Conservation (phyloP, 352 stramenopile genomes). For the Globisporangium takayamanum region DNA sequence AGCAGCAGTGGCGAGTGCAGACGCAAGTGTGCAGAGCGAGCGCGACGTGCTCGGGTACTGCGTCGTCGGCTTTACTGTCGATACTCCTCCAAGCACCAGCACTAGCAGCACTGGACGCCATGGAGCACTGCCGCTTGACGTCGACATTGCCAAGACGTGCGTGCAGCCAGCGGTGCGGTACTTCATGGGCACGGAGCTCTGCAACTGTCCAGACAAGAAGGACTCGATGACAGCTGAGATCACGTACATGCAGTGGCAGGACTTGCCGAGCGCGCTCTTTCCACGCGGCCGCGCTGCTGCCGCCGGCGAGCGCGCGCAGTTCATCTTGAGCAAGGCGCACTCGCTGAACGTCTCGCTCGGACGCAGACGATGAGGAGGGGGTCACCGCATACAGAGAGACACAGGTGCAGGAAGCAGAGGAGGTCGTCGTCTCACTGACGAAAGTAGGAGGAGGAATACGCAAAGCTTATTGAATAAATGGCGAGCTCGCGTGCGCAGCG, state of each 20-base stretch:
- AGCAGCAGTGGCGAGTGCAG: background rate
- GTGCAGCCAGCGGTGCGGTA: slow-evolving; percentile 63
- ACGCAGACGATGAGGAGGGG: slow-evolving; percentile 28
- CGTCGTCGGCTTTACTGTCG: slow-evolving; percentile 63
- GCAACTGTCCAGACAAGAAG: slow-evolving; percentile 47
- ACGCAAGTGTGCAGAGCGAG: background rate
- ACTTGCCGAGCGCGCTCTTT: slow-evolving; percentile 61
- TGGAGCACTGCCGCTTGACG: background rate
- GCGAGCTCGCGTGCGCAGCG: too few relatives aligned
- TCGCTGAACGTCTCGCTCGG: slow-evolving; percentile 49
- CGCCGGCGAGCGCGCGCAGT: slow-evolving; percentile 65
- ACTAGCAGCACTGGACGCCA: too few relatives aligned
- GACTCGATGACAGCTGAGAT: slow-evolving; percentile 55
- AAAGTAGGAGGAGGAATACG: background rate
- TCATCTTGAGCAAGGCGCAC: slow-evolving; percentile 74
- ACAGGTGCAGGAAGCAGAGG: background rate
- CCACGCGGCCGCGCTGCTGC: slow-evolving; percentile 45
- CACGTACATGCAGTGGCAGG: slow-evolving; percentile 56
- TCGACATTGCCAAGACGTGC: slow-evolving; percentile 32
- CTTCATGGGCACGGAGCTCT: slow-evolving; percentile 74
- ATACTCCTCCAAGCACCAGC: too few relatives aligned
- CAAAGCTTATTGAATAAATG: background rate
- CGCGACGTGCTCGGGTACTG: slow-evolving; percentile 39
- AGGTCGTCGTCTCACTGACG: background rate
- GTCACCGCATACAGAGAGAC: too few relatives aligned